Conservation (phyloP, 148 eudicot genomes). For the Cornus suecica region DNA sequence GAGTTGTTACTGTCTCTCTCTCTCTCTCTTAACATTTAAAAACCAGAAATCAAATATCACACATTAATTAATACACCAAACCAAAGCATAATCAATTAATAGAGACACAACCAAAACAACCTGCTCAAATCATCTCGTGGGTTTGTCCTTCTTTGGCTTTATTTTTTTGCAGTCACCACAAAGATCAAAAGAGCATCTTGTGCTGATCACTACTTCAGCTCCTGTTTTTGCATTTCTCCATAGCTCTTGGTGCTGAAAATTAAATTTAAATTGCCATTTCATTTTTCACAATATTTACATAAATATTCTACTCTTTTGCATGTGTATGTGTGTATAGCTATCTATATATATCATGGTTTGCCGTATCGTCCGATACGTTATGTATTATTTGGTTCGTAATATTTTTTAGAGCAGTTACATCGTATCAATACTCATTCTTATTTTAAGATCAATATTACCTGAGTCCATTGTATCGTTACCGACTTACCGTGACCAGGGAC, state of each 20-base stretch:
- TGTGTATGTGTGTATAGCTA: not conserved
- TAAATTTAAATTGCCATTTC: not conserved
- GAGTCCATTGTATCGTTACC: no score
- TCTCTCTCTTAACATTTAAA: not conserved
- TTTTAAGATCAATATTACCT: no score
- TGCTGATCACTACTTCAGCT: conserved; percentile 22
- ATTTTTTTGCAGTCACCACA: conserved; percentile 3
- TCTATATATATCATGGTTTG: not conserved
- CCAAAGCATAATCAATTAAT: conserved; percentile 15
- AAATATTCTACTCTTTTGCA: not conserved
- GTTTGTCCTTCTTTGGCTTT: conserved; percentile 1
- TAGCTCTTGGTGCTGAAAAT: conserved; percentile 58
- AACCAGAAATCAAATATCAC: not conserved
- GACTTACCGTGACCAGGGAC: no score
- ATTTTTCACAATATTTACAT: no score
- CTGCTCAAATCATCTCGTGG: conserved; percentile 41
- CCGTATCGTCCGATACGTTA: no score
- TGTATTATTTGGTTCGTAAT: no score
- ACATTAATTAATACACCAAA: not conserved
- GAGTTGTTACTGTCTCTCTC: not conserved
- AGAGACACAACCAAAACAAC: conserved; percentile 30
- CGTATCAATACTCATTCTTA: no score
- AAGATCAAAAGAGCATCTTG: conserved; percentile 53
- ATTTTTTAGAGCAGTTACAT: no score
- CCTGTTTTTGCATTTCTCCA: conserved; percentile 63